phyloP scores from a whole-genome alignment of 345 rosid species.

The Erodium maritimum region DNA sequence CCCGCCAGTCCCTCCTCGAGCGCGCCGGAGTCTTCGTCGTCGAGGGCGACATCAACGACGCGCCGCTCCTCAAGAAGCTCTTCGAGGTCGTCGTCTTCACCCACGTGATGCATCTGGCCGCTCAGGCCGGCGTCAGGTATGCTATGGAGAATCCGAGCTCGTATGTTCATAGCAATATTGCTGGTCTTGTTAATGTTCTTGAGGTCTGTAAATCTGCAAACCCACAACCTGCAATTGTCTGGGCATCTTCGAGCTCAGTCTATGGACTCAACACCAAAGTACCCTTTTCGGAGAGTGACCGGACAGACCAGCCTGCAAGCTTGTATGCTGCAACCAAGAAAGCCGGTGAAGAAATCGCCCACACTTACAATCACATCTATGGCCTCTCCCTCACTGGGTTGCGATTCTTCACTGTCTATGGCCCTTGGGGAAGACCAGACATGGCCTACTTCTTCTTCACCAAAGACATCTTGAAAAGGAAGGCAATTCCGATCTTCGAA shows the following conservation, averaged over 20 bases:
- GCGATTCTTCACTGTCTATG: slow-evolving; percentile 43
- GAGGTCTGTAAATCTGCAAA: slow-evolving; percentile 33
- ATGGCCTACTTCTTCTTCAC: slow-evolving; percentile 53
- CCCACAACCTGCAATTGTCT: slow-evolving; percentile 41
- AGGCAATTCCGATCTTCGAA: slow-evolving; percentile 32
- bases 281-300: slow-evolving; percentile 49
- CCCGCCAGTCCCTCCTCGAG: slow-evolving; percentile 78
- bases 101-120: slow-evolving; percentile 72
- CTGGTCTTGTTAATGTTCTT: slow-evolving; percentile 33
- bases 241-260: slow-evolving; percentile 43
- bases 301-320: slow-evolving; percentile 90
- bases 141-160: slow-evolving; percentile 43
- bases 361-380: slow-evolving; percentile 40
- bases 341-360: slow-evolving; percentile 48
- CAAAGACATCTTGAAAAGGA: slow-evolving; percentile 33
- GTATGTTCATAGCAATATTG: slow-evolving; percentile 40
- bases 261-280: slow-evolving; percentile 38
- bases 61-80: slow-evolving; percentile 47
- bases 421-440: slow-evolving; percentile 48
- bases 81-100: slow-evolving; percentile 71
- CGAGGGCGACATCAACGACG: slow-evolving; percentile 88
- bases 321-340: slow-evolving; percentile 43
- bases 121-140: slow-evolving; percentile 45
- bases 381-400: slow-evolving; percentile 41
- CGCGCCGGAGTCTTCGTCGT: slow-evolving; percentile 64